phyloP scores from a whole-genome alignment of 164 flowering plant genomes.

The Tinospora cordifolia region DNA sequence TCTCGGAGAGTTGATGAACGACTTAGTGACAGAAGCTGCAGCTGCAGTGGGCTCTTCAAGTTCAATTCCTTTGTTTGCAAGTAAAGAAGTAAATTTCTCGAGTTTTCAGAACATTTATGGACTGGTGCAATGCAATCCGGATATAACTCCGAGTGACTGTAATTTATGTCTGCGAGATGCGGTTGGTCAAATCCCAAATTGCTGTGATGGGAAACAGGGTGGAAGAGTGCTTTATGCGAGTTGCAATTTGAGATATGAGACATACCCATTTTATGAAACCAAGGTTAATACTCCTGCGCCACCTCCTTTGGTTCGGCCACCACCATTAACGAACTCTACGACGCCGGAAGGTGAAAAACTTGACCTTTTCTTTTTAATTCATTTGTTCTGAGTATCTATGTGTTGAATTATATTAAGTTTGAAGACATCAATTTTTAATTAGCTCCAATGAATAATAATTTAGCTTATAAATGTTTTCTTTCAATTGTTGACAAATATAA shows the following conservation, averaged over 20 bases:
- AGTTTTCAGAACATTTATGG: slow-evolving; percentile 17
- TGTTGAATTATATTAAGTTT: no score
- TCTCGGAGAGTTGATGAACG: neutral
- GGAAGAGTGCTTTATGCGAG: slow-evolving; percentile 24
- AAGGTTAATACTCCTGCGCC: neutral
- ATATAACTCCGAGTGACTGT: slow-evolving; percentile 22
- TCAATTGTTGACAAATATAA: no score
- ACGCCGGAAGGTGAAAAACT: neutral
- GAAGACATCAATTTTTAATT: no score
- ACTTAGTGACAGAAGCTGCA: neutral
- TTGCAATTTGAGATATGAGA: slow-evolving; percentile 30
- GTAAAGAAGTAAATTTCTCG: slow-evolving; percentile 15
- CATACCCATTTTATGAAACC: slow-evolving; percentile 17
- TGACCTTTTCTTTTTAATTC: neutral
- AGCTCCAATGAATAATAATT: no score
- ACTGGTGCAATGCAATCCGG: slow-evolving; percentile 35
- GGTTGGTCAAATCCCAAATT: neutral
- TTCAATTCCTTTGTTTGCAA: neutral
- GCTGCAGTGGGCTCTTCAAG: neutral
- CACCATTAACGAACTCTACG: neutral
- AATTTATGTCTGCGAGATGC: slow-evolving; percentile 17
- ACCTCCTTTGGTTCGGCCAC: neutral
- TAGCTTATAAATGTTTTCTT: no score
- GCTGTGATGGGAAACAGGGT: slow-evolving; percentile 22
- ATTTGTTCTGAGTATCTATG: no score